Base-by-base conservation (phyloP, 257 asterid genomes). In the Striga asiatica region DNA sequence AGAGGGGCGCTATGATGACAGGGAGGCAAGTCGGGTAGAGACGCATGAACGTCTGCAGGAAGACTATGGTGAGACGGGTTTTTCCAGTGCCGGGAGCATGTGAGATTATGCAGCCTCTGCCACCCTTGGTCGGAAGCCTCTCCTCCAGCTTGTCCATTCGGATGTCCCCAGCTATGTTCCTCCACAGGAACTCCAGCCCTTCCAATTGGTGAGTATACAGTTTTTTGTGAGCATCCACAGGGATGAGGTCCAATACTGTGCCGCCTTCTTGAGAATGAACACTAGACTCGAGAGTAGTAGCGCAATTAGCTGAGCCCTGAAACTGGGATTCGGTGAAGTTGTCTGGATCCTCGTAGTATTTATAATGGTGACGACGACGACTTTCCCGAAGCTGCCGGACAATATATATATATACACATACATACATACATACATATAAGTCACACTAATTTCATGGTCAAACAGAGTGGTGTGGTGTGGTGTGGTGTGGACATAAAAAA, bases 51-150 rank as follows among this genome's bases (percentile, higher is more conserved):
- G 94, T 56, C 47, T 72, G 78, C 62, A 81, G 79, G 56, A 89
- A 85, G 27, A 79, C 83, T 23, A 89, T 68, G 5, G 84, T 71
- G 29, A 85, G 77, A 11, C 79, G 77, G 50, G 91, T 79, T 67
- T 89, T 83, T 54, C 97, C 95, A 0, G 96, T 85, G 20, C 96
- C 93, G n/a, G 94, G 97, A 2, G 85, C 92, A 42, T 89, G 97
- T 2, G 93, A 85, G 47, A 89, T 81, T 32, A 89, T 81, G 77
- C 94, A 83, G 60, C 97, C 93, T 5, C 75, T 64, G 35, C 94
- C 85, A 0, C 65, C 74, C 2, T 28, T 22, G 0, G 75, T 25
- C 0, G 71, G 57, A 0, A 62, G 72, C 7, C 29, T 45, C 23
- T n/a, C 25, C 29, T n/a, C 25, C 29, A 81, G 75, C 8, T 78